Evolutionary conservation across 2,329 filamentous ascomycete genomes (phyloP).

Genomic region (Microdochium nivale): DNA sequence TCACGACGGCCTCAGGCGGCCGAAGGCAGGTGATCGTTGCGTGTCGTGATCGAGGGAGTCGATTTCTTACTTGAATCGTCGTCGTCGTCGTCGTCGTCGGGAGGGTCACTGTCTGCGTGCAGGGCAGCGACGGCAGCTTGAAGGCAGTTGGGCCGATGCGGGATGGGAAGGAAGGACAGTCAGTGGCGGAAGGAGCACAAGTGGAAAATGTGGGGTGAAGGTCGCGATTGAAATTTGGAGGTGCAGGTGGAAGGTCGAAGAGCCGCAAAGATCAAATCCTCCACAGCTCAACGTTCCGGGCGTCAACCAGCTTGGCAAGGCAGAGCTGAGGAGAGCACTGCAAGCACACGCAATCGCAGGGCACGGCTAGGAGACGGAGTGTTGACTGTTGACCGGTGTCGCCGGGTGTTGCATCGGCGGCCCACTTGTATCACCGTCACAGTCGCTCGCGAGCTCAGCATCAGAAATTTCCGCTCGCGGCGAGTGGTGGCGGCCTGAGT

Average conservation of each 20-base stretch:
- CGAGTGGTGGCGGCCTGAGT: background rate
- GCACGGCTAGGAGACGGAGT: no score
- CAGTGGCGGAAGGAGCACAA: background rate
- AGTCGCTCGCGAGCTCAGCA: background rate
- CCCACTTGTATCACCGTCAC: no score
- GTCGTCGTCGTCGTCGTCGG: background rate
- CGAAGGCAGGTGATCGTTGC: background rate
- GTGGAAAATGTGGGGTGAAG: background rate
- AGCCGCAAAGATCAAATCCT: background rate
- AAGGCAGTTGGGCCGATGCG: background rate
- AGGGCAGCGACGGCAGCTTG: background rate
- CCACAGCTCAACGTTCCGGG: background rate
- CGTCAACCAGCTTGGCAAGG: no score
- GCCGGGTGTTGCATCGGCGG: no score
- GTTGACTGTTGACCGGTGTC: no score
- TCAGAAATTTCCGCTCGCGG: background rate
- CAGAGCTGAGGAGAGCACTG: background rate
- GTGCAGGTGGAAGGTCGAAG: background rate
- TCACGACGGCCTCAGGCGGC: background rate
- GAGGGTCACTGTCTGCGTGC: no score
- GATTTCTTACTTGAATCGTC: background rate
- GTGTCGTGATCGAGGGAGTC: background rate
- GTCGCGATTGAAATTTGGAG: background rate
- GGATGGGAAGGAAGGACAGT: background rate
- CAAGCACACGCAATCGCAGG: no score